Evolutionary conservation across 345 rosid species (phyloP).

Genomic region (Garcia nutans): DNA sequence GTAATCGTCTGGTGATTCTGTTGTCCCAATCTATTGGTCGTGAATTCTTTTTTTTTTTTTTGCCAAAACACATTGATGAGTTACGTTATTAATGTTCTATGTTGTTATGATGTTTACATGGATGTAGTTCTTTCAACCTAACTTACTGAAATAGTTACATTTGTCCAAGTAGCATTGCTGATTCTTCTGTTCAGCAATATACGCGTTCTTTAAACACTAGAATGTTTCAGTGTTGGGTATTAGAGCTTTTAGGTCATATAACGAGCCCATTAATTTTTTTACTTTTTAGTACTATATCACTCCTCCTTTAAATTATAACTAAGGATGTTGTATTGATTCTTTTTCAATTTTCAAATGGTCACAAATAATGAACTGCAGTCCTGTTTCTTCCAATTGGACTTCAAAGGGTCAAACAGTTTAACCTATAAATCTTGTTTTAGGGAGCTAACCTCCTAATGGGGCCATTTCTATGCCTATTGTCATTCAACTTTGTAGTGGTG

Average conservation of each 20-base stretch:
- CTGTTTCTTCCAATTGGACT: background rate
- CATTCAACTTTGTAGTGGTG: background rate
- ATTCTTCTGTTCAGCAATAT: background rate
- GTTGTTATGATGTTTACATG: background rate
- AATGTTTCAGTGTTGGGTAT: background rate
- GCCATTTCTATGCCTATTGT: background rate
- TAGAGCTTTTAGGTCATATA: background rate
- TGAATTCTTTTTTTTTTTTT: background rate
- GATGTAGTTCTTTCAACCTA: background rate
- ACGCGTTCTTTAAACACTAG: background rate
- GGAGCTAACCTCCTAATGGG: background rate
- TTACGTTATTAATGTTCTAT: background rate
- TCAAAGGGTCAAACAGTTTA: background rate
- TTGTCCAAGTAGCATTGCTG: background rate
- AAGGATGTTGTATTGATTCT: background rate
- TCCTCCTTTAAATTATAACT: background rate
- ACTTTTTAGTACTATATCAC: background rate
- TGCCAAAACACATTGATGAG: background rate
- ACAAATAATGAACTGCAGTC: background rate
- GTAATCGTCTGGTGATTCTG: constrained; percentile 81
- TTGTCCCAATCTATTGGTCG: constrained; percentile 9
- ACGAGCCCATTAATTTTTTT: background rate
- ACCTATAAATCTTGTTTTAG: background rate
- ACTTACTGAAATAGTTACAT: background rate
- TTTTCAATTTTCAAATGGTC: background rate